Evolutionary conservation across 2,329 filamentous ascomycete species (phyloP).

Genomic region (Emergomyces pasteurianus): DNA sequence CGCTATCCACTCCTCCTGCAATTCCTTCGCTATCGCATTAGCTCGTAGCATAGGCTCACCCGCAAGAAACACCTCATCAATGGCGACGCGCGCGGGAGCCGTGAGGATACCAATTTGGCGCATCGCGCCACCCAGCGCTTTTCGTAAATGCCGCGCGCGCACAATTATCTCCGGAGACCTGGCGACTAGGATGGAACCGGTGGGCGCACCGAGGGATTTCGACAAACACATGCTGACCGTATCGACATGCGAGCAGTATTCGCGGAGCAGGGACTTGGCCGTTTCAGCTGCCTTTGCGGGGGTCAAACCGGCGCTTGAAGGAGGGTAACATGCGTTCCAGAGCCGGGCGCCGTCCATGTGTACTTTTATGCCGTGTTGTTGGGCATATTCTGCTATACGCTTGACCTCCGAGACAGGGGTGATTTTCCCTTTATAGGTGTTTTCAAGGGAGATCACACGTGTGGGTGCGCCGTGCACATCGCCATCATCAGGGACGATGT

Average conservation of each 20-base stretch:
- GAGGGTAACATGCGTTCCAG: conserved; percentile 52
- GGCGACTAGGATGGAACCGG: conserved; percentile 59
- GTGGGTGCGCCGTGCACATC: conserved; percentile 71
- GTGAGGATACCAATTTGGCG: conserved; percentile 66
- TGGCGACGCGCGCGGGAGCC: conserved; percentile 61
- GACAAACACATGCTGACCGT: conserved; percentile 68
- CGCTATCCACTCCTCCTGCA: conserved; percentile 54
- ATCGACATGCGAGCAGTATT: conserved; percentile 59
- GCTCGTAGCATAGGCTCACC: conserved; percentile 44
- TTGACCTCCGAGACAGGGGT: conserved; percentile 62
- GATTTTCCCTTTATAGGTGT: conserved; percentile 68
- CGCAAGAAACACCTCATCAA: conserved; percentile 64
- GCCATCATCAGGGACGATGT: conserved; percentile 44
- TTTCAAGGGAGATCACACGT: conserved; percentile 70
- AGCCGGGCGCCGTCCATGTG: conserved; percentile 71
- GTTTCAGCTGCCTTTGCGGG: conserved; percentile 47
- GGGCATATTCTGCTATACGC: conserved; percentile 59
- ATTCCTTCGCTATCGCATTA: conserved; percentile 53
- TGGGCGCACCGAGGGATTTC: conserved; percentile 70
- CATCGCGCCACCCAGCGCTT: conserved; percentile 67
- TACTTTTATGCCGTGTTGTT: conserved; percentile 51
- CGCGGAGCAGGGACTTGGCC: conserved; percentile 53
- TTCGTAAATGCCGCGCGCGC: conserved; percentile 63
- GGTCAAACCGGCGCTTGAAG: neutral
- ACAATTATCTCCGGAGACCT: conserved; percentile 48